These are phyloP conservation scores for Trichoderma sp. DNA, from an alignment of 2,329 filamentous ascomycete species.

Conservation along the genomic window DNA sequence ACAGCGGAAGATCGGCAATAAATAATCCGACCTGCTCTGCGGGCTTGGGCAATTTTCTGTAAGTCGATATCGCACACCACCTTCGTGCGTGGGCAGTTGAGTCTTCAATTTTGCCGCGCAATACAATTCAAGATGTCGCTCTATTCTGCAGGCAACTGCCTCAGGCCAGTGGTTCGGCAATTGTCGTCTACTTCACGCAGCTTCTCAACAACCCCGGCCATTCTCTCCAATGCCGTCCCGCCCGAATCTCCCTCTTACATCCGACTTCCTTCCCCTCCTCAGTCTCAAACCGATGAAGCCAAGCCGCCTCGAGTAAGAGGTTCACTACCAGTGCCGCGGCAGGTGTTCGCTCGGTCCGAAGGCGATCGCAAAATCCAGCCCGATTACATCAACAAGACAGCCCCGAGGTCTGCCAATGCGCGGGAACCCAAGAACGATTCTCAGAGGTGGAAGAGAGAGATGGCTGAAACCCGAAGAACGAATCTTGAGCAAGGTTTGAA, in stretches of 20 bases:
- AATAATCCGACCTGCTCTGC: conserved; percentile 26
- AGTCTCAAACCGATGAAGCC: conserved; percentile 70
- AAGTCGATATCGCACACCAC: conserved; percentile 21
- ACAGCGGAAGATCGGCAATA: not conserved
- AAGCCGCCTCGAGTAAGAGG: conserved; percentile 65
- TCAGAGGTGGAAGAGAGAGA: conserved; percentile 68
- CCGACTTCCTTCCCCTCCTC: conserved; percentile 75
- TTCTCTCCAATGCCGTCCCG: conserved; percentile 62
- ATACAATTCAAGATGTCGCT: conserved; percentile 38
- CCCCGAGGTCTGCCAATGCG: conserved; percentile 55
- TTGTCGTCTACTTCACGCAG: conserved; percentile 36
- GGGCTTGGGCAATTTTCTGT: conserved; percentile 28
- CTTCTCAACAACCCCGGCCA: conserved; percentile 43
- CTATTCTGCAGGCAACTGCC: conserved; percentile 34
- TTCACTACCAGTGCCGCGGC: conserved; percentile 78
- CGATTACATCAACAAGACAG: conserved; percentile 64
- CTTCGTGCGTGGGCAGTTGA: not conserved
- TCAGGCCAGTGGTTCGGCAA: conserved; percentile 37
- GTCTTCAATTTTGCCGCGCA: not conserved
- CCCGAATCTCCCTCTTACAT: conserved; percentile 91
- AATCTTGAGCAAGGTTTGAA: conserved; percentile 74
- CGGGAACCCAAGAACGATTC: conserved; percentile 43
- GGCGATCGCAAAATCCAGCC: conserved; percentile 63
- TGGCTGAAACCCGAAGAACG: conserved; percentile 72
- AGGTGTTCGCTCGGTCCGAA: conserved; percentile 68